Conservation (phyloP, 495 filamentous ascomycete genomes). For the Corynascus novoguineensis region DNA sequence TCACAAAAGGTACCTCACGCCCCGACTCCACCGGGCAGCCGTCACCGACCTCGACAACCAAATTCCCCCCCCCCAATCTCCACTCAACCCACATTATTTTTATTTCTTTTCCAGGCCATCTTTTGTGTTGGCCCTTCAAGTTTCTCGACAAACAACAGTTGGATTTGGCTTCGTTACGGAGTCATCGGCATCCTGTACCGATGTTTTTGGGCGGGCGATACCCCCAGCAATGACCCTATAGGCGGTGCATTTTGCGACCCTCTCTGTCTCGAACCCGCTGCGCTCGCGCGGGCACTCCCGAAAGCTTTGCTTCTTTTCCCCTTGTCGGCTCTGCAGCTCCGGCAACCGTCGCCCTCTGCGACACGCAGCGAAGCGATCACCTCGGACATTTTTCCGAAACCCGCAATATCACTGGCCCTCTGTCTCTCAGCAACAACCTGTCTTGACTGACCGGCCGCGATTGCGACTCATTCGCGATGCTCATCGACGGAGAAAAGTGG, state of each 20-base stretch:
- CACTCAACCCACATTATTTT: slow-evolving; percentile 35
- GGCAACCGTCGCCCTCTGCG: slow-evolving; percentile 11
- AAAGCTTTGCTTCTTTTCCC: slow-evolving; percentile 10
- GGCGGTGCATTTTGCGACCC: slow-evolving; percentile 23
- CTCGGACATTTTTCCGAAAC: background rate
- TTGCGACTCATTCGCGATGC: slow-evolving; percentile 46
- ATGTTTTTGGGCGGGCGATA: slow-evolving; percentile 19
- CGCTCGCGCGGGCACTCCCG: slow-evolving; percentile 1
- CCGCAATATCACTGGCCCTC: background rate
- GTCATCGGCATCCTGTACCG: slow-evolving; percentile 25
- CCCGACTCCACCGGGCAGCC: slow-evolving; percentile 13
- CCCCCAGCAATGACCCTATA: slow-evolving; percentile 29
- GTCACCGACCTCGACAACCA: slow-evolving; percentile 6
- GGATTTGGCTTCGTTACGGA: slow-evolving; percentile 23
- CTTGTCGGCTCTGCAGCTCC: slow-evolving; percentile 19
- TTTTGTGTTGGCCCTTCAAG: background rate
- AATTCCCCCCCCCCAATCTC: slow-evolving; percentile 25
- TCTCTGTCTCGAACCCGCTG: slow-evolving; percentile 22
- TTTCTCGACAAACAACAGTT: slow-evolving; percentile 6
- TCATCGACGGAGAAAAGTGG: slow-evolving; percentile 86
- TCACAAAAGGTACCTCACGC: background rate
- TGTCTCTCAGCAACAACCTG: background rate
- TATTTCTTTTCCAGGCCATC: slow-evolving; percentile 20
- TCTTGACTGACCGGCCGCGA: slow-evolving; percentile 1
- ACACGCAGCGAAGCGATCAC: background rate